Conservation (phyloP, 805 yeast genomes). For the Hanseniaspora singularis region DNA sequence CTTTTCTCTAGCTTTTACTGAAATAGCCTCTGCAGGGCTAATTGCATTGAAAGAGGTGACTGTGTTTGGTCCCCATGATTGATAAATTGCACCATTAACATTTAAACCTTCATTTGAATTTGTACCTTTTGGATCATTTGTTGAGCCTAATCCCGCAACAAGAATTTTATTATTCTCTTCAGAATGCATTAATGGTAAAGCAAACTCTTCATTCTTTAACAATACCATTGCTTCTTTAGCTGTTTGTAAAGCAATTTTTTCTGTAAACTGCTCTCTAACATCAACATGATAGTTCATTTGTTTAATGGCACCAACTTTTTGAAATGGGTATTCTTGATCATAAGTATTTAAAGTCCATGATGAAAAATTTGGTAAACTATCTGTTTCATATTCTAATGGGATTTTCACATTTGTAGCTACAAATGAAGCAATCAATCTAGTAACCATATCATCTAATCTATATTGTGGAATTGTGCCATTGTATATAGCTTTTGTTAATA, state of each 20-base stretch:
- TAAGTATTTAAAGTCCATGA: conserved; percentile 48
- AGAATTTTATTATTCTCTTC: conserved; percentile 34
- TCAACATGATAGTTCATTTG: conserved; percentile 46
- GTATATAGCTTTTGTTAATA: conserved; percentile 42
- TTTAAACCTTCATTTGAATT: conserved; percentile 44
- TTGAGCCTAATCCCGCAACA: conserved; percentile 45
- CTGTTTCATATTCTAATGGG: conserved; percentile 31
- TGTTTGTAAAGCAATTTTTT: conserved; percentile 38
- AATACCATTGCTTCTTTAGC: conserved; percentile 49
- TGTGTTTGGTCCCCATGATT: conserved; percentile 58
- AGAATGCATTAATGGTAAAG: conserved; percentile 38
- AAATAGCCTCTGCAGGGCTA: conserved; percentile 48
- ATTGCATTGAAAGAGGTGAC: conserved; percentile 44
- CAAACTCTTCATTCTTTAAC: conserved; percentile 40
- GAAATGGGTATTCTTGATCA: conserved; percentile 44
- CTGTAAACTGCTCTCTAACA: conserved; percentile 38
- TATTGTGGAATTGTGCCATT: conserved; percentile 44
- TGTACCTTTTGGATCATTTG: conserved; percentile 39
- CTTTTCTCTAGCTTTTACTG: conserved; percentile 34
- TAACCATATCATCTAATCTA: conserved; percentile 51
- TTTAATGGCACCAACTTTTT: conserved; percentile 41
- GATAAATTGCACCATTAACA: conserved; percentile 41
- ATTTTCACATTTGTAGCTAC: conserved; percentile 33
- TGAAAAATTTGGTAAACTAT: conserved; percentile 40
- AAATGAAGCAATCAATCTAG: conserved; percentile 46